These are phyloP conservation scores for Rhinocladiella mackenziei DNA, from an alignment of 2,329 filamentous ascomycete genomes.

Conservation along the genomic window DNA sequence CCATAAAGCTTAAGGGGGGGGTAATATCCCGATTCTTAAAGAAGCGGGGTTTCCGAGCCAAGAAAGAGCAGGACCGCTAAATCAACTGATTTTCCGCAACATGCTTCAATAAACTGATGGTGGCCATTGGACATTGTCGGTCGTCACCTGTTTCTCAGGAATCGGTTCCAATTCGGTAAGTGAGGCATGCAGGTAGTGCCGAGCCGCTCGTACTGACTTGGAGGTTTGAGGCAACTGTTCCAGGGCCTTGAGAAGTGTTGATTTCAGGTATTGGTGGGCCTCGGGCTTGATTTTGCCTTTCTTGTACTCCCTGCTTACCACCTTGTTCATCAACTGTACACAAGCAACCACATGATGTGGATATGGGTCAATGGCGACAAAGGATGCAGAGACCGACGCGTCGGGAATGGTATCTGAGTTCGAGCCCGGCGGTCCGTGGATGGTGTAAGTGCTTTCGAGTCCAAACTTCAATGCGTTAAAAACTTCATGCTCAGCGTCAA, in stretches of 20 bases:
- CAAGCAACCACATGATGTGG: slow-evolving; percentile 34
- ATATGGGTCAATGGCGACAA: slow-evolving; percentile 34
- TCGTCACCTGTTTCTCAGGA: background rate
- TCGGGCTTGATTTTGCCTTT: slow-evolving; percentile 29
- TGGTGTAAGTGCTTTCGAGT: slow-evolving; percentile 30
- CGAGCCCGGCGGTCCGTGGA: slow-evolving; percentile 9
- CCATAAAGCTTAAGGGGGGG: no score
- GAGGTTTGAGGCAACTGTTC: slow-evolving; percentile 33
- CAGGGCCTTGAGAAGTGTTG: slow-evolving; percentile 30
- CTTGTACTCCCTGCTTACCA: slow-evolving; percentile 29
- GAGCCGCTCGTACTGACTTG: slow-evolving; percentile 31
- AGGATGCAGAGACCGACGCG: slow-evolving; percentile 23
- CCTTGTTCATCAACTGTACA: slow-evolving; percentile 32
- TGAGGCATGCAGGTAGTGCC: slow-evolving; percentile 19
- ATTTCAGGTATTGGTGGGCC: slow-evolving; percentile 29
- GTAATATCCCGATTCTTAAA: no score
- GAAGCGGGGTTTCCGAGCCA: no score
- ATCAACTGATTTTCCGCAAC: no score
- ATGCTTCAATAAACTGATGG: background rate
- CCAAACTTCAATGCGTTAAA: slow-evolving; percentile 33
- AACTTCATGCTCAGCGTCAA: slow-evolving; percentile 30
- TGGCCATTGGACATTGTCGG: background rate
- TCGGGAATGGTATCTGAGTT: background rate
- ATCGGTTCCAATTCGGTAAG: slow-evolving; percentile 5
- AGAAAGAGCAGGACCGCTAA: no score